Evolutionary conservation across 208 protist species (phyloP).

Genomic region (Leishmania mexicana): DNA sequence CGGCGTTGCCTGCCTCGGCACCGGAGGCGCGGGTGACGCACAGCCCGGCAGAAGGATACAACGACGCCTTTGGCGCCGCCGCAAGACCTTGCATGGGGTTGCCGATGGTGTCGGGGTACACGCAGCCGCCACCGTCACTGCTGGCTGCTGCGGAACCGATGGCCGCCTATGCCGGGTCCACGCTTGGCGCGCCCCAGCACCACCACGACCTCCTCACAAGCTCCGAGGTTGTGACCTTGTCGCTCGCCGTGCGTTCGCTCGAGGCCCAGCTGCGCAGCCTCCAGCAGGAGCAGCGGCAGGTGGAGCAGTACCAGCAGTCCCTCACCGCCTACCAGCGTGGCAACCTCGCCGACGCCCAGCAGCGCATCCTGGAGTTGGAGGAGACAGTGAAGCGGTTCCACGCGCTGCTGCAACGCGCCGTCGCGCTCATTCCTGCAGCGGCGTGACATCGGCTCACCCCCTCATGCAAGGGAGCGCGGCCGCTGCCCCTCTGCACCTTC

Average conservation of each 20-base stretch:
- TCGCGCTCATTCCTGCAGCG: conserved; percentile 44
- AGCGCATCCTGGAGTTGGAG: conserved; percentile 66
- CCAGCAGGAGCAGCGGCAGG: conserved; percentile 28
- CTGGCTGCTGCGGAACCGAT: conserved; percentile 4
- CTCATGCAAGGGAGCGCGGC: background rate
- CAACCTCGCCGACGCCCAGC: conserved; percentile 32
- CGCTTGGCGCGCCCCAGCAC: background rate
- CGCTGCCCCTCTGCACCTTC: too few relatives aligned
- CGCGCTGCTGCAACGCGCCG: conserved; percentile 46
- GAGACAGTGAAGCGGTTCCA: conserved; percentile 53
- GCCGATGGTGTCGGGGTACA: background rate
- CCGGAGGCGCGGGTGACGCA: background rate
- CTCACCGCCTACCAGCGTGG: conserved; percentile 22
- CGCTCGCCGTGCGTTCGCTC: conserved; percentile 13
- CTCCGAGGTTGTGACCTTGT: conserved; percentile 13
- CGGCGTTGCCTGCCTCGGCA: background rate
- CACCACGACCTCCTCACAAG: conserved; percentile 23
- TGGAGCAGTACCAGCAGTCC: conserved; percentile 19
- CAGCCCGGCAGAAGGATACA: conserved; percentile 6
- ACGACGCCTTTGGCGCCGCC: conserved; percentile 5
- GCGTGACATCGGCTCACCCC: background rate
- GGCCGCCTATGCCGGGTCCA: background rate
- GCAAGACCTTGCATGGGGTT: background rate
- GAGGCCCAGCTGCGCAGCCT: conserved; percentile 22
- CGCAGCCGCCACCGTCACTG: conserved; percentile 7